Evolutionary conservation across 2,329 filamentous ascomycete species (phyloP).

Genomic region (Ophiosphaerella korrae): DNA sequence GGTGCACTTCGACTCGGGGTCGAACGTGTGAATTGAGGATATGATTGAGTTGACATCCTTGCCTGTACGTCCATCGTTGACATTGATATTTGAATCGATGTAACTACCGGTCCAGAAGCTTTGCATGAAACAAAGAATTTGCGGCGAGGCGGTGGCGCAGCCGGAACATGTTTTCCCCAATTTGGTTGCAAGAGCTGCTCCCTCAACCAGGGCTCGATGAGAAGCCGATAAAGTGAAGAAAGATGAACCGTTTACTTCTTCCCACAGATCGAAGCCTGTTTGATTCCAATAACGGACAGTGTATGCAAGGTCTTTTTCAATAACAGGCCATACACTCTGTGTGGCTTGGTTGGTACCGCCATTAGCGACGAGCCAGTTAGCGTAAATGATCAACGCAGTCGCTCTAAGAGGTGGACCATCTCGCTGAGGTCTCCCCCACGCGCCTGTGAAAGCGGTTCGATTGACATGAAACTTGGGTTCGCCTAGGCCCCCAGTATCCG

Average conservation of each 20-base stretch:
- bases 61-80: constrained; percentile 65
- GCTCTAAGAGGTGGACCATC: constrained; percentile 80
- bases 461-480: constrained; percentile 77
- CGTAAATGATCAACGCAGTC: constrained; percentile 73
- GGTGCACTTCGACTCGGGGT: constrained; percentile 69
- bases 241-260: constrained; percentile 75
- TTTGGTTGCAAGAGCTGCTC: constrained; percentile 66
- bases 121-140: constrained; percentile 75
- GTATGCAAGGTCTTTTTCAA: constrained; percentile 77
- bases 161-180: constrained; percentile 65
- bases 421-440: constrained; percentile 79
- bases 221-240: constrained; percentile 78
- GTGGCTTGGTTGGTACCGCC: constrained; percentile 52
- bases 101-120: constrained; percentile 73
- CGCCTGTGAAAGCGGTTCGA: constrained; percentile 65
- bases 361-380: constrained; percentile 72
- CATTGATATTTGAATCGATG: constrained; percentile 69
- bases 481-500: constrained; percentile 60
- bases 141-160: constrained; percentile 69
- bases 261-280: constrained; percentile 78
- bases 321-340: constrained; percentile 71
- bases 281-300: constrained; percentile 70
- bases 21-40: constrained; percentile 64
- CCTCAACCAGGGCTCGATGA: constrained; percentile 69
- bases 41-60: constrained; percentile 74